phyloP scores from a whole-genome alignment of 1,284 basidiomycete genomes.

The Neotropicomus parvogracilis region DNA sequence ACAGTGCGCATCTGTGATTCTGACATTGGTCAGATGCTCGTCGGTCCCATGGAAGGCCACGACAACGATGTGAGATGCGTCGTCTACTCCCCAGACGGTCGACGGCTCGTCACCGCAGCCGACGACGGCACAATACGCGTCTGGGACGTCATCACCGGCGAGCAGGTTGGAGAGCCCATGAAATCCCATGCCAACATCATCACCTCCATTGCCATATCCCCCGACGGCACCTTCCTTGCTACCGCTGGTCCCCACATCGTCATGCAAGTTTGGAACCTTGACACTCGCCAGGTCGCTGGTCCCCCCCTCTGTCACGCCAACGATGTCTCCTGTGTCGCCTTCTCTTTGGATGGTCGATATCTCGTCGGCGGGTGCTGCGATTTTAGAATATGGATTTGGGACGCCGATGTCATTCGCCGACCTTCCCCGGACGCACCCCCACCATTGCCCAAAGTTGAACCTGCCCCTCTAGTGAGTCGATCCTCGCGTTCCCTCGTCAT shows the following conservation, averaged over 20 bases:
- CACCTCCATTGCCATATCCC: conserved; percentile 32
- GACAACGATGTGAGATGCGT: conserved; percentile 31
- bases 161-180: conserved; percentile 33
- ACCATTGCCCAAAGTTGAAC: conserved; percentile 9
- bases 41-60: conserved; percentile 30
- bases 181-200: conserved; percentile 29
- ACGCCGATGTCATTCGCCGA: conserved; percentile 22
- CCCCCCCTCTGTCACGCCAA: conserved; percentile 29
- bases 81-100: conserved; percentile 29
- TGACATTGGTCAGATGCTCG: conserved; percentile 29
- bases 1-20: conserved; percentile 32
- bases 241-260: conserved; percentile 29
- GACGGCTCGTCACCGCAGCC: conserved; percentile 26
- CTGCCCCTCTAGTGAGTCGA: conserved; percentile 13
- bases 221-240: conserved; percentile 30
- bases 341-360: conserved; percentile 29
- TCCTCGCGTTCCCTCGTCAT: neutral
- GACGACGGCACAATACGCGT: conserved; percentile 31
- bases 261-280: conserved; percentile 32
- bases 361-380: conserved; percentile 32
- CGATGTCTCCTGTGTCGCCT: conserved; percentile 31
- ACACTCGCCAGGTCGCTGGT: conserved; percentile 18
- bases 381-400: conserved; percentile 32
- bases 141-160: conserved; percentile 29
- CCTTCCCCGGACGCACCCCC: conserved; percentile 12